Evolutionary conservation across 1,284 basidiomycete species (phyloP).

Genomic region (Cutaneotrichosporon cutaneum): DNA sequence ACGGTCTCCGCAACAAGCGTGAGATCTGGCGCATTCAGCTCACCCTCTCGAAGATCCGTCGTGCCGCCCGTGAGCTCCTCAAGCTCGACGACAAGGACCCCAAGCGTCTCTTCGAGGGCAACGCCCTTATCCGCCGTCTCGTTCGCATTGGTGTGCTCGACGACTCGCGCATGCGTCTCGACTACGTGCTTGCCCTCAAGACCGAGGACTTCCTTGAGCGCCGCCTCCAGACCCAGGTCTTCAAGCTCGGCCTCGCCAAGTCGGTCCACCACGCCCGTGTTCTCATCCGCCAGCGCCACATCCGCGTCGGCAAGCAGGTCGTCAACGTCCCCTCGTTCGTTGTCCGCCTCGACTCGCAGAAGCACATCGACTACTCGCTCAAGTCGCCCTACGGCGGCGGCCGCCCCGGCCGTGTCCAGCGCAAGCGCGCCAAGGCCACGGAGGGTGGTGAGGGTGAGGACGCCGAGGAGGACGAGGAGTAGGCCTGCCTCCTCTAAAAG

Average conservation of each 20-base stretch:
- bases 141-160: conserved; percentile 99
- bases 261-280: conserved; percentile 98
- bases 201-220: conserved; percentile 99
- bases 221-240: conserved; percentile 97
- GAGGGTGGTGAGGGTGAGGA: conserved; percentile 91
- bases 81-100: conserved; percentile 99
- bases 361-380: conserved; percentile 98
- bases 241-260: conserved; percentile 93
- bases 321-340: conserved; percentile 99
- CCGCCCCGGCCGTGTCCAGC: conserved; percentile 96
- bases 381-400: conserved; percentile 97
- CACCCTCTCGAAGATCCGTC: conserved; percentile 97
- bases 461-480: conserved; percentile 70
- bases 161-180: conserved; percentile 97
- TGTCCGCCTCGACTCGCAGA: conserved; percentile 94
- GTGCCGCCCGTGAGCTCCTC: conserved; percentile 99
- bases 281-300: conserved; percentile 85
- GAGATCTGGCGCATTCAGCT: conserved; percentile 99
- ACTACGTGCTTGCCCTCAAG: conserved; percentile 99
- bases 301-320: conserved; percentile 95
- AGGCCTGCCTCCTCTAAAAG: conserved; percentile 21
- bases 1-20: conserved; percentile 99
- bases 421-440: conserved; percentile 93
- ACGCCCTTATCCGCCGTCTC: conserved; percentile 97
- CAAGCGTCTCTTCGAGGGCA: conserved; percentile 98